Evolutionary conservation across 2,329 filamentous ascomycete genomes (phyloP), one percentile per base, ranked within the genome.

Genomic region (Trichoderma semiorbis): DNA sequence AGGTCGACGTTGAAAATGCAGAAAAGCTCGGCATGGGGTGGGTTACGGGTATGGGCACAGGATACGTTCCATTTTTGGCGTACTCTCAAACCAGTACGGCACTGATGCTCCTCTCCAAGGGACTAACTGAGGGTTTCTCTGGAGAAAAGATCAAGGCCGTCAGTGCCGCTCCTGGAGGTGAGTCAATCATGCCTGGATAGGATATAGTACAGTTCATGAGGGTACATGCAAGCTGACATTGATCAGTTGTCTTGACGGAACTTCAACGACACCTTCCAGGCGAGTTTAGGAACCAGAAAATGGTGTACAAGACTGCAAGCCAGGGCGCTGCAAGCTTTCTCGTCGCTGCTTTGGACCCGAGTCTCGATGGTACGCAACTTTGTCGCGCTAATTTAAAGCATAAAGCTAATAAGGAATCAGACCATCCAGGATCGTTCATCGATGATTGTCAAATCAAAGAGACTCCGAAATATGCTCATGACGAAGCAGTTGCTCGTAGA

Each of bases 261-360:
- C 50, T 71, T 3, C 69, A 71, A 28, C 66, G 69, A 30, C 69
- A 71, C 3, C 53, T 71, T 3, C 68, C 60, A 28, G 18, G 28
- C 7, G 62, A 60, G 3, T 71, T 71, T 18, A 55, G 69, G 11
- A 71, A 71, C 47, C 69, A 50, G n/a, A 71, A 60, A 11, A 66
- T 65, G 50, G 28, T 47, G 2, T 71, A 71, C 16, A 71, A 71
- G 34, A 53, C 69, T 8, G 53, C 69, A 16, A 66, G 61, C 18
- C 69, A 66, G n/a, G 69, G 69, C 24, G 69, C 36, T 14, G 69
- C 69, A n/a, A 71, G 69, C 53, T 71, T 71, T 39, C 62, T 71
- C 7, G 62, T 71, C 10, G 69, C 69, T 26, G 69, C 69, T 21
- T 24, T 71, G 16, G 69, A 71, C 18, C 69, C 69, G 18, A 66